Conservation (phyloP, 805 yeast species). For the Kodamaea nitidulidarum region DNA sequence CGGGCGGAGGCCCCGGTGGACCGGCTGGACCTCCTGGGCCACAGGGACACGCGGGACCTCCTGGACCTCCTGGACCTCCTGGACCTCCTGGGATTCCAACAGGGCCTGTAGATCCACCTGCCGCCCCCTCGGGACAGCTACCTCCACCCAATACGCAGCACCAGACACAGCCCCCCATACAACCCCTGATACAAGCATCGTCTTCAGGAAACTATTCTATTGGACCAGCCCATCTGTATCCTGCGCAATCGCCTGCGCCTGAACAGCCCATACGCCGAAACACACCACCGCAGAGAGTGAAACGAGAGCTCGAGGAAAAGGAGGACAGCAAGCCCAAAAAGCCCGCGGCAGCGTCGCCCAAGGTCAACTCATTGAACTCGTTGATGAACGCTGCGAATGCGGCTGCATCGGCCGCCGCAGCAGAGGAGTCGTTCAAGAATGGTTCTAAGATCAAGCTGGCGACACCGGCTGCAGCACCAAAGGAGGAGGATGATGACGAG, state of each 20-base stretch:
- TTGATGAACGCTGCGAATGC: conserved; percentile 28
- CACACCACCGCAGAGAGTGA: conserved; percentile 13
- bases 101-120: no score
- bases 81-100: no score
- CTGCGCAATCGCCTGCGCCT: conserved; percentile 8
- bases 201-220: no score
- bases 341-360: conserved; percentile 15
- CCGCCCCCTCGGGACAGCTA: conserved; percentile 12
- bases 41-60: conserved; percentile 1
- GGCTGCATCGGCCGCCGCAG: conserved; percentile 15
- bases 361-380: conserved; percentile 18
- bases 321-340: conserved; percentile 28
- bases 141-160: conserved; percentile 11
- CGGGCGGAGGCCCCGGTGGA: no score
- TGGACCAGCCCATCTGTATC: no score
- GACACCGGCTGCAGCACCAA: conserved; percentile 8
- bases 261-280: conserved; percentile 2
- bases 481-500: conserved; percentile 26
- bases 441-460: conserved; percentile 1
- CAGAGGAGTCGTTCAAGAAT: conserved; percentile 8
- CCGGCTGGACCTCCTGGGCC: conserved; percentile 6
- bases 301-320: conserved; percentile 40
- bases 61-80: neutral
- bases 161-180: conserved; percentile 7
- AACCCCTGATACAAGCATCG: conserved; percentile 3